A percentile compares a stretch with the other conserved stretches of the same genome.
Evolutionary conservation across 148 eudicot species (phyloP).

Genomic region (Rhododendron ferrugineum): DNA sequence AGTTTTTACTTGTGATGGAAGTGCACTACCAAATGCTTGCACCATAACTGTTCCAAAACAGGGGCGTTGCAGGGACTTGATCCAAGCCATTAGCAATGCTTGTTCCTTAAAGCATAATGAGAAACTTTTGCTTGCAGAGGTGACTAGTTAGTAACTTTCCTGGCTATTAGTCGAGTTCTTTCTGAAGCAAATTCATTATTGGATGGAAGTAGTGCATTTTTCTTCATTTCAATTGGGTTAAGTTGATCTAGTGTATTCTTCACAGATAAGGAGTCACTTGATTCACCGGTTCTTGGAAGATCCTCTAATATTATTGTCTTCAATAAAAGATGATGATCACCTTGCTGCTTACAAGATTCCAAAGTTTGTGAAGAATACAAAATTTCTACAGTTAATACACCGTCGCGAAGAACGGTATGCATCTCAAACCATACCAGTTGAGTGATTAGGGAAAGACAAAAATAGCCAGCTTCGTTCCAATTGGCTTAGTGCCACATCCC

Average conservation of each 20-base stretch:
- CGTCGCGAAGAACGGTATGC: conserved; percentile 85
- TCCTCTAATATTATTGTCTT: conserved; percentile 65
- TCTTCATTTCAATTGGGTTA: conserved; percentile 3
- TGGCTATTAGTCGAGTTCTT: background rate
- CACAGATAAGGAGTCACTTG: conserved; percentile 73
- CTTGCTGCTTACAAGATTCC: conserved; percentile 94
- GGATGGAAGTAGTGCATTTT: background rate
- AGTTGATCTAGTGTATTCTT: conserved; percentile 14
- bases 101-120: conserved; percentile 75
- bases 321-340: conserved; percentile 83
- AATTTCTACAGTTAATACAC: conserved; percentile 82
- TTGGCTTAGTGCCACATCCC: background rate
- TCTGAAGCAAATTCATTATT: background rate
- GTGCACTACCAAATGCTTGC: conserved; percentile 70
- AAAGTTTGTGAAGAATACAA: conserved; percentile 45
- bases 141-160: conserved; percentile 17
- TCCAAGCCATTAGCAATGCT: conserved; percentile 73
- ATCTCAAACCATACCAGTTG: conserved; percentile 6
- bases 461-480: background rate
- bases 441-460: background rate
- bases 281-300: conserved; percentile 85
- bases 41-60: conserved; percentile 84
- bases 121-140: conserved; percentile 98
- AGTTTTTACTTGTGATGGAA: conserved; percentile 79
- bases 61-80: conserved; percentile 88